These are phyloP conservation scores for Pholiota microspora DNA, from an alignment of 768 basidiomycete genomes.

Conservation along the genomic window DNA sequence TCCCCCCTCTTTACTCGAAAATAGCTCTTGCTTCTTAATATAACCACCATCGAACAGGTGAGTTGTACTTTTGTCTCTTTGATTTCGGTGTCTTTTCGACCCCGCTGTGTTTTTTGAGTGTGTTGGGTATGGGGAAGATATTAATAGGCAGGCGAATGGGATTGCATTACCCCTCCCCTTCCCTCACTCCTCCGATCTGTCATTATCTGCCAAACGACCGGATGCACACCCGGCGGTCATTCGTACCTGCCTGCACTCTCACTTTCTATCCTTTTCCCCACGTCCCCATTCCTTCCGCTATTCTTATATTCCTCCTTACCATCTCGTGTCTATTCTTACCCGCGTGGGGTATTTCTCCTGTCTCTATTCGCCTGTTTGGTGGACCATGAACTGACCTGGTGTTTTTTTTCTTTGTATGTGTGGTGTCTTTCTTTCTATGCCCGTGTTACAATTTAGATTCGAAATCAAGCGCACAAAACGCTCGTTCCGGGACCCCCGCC, in stretches of 20 bases:
- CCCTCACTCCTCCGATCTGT: slow-evolving; percentile 12
- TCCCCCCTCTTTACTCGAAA: neutral
- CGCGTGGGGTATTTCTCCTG: neutral
- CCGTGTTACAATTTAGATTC: slow-evolving; percentile 50
- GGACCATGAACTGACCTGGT: neutral
- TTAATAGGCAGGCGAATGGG: neutral
- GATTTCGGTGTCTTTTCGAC: neutral
- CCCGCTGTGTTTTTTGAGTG: neutral
- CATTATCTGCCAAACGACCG: slow-evolving; percentile 19
- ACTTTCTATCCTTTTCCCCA: neutral
- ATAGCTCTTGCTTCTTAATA: slow-evolving; percentile 78
- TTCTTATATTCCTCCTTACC: slow-evolving; percentile 7
- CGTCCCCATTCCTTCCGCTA: slow-evolving; percentile 12
- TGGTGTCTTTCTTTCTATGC: neutral
- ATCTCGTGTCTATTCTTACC: slow-evolving; percentile 7
- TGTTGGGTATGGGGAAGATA: neutral
- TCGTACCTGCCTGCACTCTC: neutral
- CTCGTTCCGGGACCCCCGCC: slow-evolving; percentile 64
- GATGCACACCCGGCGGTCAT: slow-evolving; percentile 4
- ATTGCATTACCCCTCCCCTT: neutral
- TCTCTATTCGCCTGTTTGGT: neutral
- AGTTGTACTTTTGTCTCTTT: slow-evolving; percentile 21
- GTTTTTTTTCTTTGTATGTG: slow-evolving; percentile 1
- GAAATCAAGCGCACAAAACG: slow-evolving; percentile 78
- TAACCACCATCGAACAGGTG: slow-evolving; percentile 96